Evolutionary conservation across 345 rosid species (phyloP), one percentile per base, ranked within the genome.

Genomic region (Adansonia digitata): DNA sequence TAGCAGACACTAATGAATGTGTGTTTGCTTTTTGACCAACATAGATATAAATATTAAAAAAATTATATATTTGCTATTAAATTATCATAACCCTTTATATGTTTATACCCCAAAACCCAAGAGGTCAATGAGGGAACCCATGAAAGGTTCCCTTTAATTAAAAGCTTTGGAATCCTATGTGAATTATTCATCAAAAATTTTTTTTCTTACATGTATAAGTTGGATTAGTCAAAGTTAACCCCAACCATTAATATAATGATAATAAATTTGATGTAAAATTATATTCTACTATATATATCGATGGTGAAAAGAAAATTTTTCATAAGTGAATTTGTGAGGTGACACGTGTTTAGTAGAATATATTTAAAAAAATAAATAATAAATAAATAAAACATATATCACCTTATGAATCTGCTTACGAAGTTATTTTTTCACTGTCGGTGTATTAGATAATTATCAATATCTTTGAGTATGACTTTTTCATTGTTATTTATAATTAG

Each of bases 1-100:
- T 84, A 85, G 91, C 89, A 88, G 89, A 80, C 92, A 91, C 87
- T 82, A 86, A 89, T 86, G 84, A 81, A n/a, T 81, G 74, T 75
- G 84, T 77, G 79, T 76, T 80, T 82, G 46, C 89, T n/a, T 88
- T 89, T 91, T 91, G 91, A 91, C 91, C 82, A 81, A 53, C 71
- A 10, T 56, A 26, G 10, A 2, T 42, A 1, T 42, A 42, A 10
- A 42, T 42, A 42, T 42, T 13, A 42, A 42, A 42, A 42, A 42
- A 13, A 42, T 42, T 42, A 10, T 42, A 7, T 9, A 5, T 7
- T 42, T 42, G 11, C 11, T 42, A 42, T 7, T n/a, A n/a, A n/a
- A n/a, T n/a, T n/a, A 46, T 12, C 24, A 46, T 69, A 5, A 0
- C 11, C 37, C 20, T 0, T 34, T 24, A 22, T 35, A 46, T 20